phyloP scores from a whole-genome alignment of 2,329 filamentous ascomycete genomes.

The Amesomyces nigricolor region DNA sequence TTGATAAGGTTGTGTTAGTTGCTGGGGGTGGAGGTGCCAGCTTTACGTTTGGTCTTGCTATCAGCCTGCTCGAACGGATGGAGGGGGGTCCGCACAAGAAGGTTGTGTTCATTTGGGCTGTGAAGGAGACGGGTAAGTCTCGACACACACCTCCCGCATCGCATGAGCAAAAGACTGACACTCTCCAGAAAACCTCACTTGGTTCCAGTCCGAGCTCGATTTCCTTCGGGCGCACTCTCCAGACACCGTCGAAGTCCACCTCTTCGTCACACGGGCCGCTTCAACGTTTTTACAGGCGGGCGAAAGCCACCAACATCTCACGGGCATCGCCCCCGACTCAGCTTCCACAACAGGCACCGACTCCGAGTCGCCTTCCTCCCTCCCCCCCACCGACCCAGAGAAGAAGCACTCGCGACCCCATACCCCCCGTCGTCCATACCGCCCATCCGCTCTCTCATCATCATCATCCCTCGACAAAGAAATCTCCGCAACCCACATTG shows the following conservation, averaged over 20 bases:
- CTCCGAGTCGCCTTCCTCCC: slow-evolving; percentile 15
- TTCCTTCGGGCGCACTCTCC: slow-evolving; percentile 36
- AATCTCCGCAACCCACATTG: background rate
- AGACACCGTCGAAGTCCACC: slow-evolving; percentile 32
- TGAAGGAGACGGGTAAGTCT: slow-evolving; percentile 40
- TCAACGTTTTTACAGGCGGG: no score
- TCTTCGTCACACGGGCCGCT: slow-evolving; percentile 37
- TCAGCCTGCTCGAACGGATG: slow-evolving; percentile 42
- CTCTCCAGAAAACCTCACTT: slow-evolving; percentile 26
- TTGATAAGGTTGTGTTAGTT: slow-evolving; percentile 53
- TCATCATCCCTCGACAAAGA: no score
- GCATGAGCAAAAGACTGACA: background rate
- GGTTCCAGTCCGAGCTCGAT: slow-evolving; percentile 34
- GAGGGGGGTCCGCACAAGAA: slow-evolving; percentile 33
- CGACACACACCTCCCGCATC: background rate
- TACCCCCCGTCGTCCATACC: no score
- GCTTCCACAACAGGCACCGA: slow-evolving; percentile 17
- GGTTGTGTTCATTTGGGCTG: slow-evolving; percentile 46
- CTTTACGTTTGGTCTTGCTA: slow-evolving; percentile 48
- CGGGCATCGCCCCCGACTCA: background rate
- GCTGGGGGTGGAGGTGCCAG: slow-evolving; percentile 57
- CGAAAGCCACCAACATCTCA: no score
- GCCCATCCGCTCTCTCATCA: no score
- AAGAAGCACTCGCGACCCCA: slow-evolving; percentile 1
- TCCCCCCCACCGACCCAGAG: slow-evolving; percentile 13